Percentiles rank a stretch among this genome's conserved stretches.
phyloP scores from a whole-genome alignment of 1,284 basidiomycete species.

The Tremellales sp. region DNA sequence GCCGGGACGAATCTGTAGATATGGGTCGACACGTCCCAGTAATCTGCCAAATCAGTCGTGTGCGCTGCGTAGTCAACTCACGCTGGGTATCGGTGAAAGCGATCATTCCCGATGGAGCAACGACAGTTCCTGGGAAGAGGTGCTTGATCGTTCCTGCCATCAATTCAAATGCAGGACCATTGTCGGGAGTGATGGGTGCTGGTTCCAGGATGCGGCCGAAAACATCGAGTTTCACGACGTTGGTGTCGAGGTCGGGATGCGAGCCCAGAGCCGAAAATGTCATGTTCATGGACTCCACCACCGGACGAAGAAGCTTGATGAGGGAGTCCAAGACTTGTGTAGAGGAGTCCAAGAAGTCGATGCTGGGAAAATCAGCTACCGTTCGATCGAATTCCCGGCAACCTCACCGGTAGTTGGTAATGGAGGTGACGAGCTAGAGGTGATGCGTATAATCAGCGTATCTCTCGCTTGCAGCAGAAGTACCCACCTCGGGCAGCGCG shows the following conservation, averaged over 20 bases:
- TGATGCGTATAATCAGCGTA: not conserved
- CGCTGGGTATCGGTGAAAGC: conserved; percentile 18
- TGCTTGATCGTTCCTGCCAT: conserved; percentile 19
- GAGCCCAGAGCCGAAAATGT: conserved; percentile 14
- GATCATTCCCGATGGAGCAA: conserved; percentile 18
- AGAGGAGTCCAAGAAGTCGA: conserved; percentile 15
- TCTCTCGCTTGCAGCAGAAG: not conserved
- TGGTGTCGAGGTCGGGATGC: conserved; percentile 10
- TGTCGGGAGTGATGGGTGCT: conserved; percentile 16
- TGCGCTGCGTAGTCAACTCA: conserved; percentile 1
- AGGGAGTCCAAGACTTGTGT: conserved; percentile 13
- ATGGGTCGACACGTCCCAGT: conserved; percentile 20
- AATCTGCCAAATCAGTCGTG: conserved; percentile 3
- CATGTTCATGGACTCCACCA: conserved; percentile 12
- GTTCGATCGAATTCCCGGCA: not conserved
- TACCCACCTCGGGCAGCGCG: conserved; percentile 17
- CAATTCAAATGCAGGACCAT: conserved; percentile 12
- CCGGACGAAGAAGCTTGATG: conserved; percentile 6
- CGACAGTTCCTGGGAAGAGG: conserved; percentile 13
- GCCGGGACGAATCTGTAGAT: conserved; percentile 30
- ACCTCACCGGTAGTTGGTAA: conserved; percentile 15
- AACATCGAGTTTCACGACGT: conserved; percentile 14
- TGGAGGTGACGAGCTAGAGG: conserved; percentile 8
- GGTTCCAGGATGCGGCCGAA: conserved; percentile 12
- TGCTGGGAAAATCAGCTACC: not conserved